These are phyloP conservation scores for Tuber brumale DNA, from an alignment of 495 filamentous ascomycete species.

Conservation along the genomic window DNA sequence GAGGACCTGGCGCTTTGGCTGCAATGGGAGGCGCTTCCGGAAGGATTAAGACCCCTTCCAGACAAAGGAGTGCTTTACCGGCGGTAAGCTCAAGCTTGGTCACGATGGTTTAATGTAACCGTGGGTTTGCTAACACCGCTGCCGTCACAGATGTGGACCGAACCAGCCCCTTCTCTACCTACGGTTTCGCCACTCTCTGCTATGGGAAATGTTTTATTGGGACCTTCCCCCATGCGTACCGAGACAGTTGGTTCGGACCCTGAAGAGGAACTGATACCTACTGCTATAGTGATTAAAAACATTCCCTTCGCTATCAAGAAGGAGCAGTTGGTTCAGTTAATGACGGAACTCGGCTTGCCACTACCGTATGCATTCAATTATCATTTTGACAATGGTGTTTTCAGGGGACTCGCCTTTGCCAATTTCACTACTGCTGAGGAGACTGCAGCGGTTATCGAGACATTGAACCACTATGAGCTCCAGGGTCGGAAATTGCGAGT, in stretches of 20 bases:
- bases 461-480: slow-evolving; percentile 89
- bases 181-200: slow-evolving; percentile 48
- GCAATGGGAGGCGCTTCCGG: slow-evolving; percentile 53
- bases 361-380: slow-evolving; percentile 99
- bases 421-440: slow-evolving; percentile 96
- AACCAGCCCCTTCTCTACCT: slow-evolving; percentile 50
- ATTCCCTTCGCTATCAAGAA: slow-evolving; percentile 98
- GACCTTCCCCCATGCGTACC: slow-evolving; percentile 50
- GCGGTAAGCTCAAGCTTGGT: slow-evolving; percentile 48
- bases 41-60: slow-evolving; percentile 53
- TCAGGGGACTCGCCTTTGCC: slow-evolving; percentile 91
- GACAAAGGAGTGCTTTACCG: slow-evolving; percentile 54
- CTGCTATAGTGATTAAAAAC: slow-evolving; percentile 98
- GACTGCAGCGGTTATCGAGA: slow-evolving; percentile 80
- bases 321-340: slow-evolving; percentile 82
- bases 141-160: slow-evolving; percentile 53
- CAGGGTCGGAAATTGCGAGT: slow-evolving; percentile 90
- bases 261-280: slow-evolving; percentile 88
- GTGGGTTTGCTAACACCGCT: slow-evolving; percentile 22
- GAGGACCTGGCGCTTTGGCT: slow-evolving; percentile 50
- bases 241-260: slow-evolving; percentile 48
- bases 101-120: background rate
- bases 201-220: slow-evolving; percentile 51
- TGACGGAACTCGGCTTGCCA: slow-evolving; percentile 85
- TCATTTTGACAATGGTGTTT: slow-evolving; percentile 97